Evolutionary conservation across 805 yeast genomes (phyloP).

Genomic region (Saccharomycopsis sp.): DNA sequence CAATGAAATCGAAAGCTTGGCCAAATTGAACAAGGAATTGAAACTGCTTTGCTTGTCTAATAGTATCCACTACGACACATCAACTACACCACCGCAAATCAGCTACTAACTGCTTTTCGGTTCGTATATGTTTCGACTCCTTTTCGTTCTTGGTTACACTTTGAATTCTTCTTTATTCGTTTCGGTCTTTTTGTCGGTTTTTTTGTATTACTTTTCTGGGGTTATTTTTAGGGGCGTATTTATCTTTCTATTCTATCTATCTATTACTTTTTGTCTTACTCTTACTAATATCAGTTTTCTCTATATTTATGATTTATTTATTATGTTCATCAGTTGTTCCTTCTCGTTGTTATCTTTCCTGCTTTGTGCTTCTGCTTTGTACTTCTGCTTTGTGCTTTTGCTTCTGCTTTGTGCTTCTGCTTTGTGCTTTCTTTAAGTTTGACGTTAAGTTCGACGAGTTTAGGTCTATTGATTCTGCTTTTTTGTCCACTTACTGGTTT

Average conservation of each 20-base stretch:
- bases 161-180: neutral
- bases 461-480: too few relatives aligned
- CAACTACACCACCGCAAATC: neutral
- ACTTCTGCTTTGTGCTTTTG: too few relatives aligned
- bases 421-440: too few relatives aligned
- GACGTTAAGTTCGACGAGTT: too few relatives aligned
- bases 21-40: constrained; percentile 22
- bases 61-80: neutral
- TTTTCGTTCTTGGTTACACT: neutral
- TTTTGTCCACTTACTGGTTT: too few relatives aligned
- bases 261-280: too few relatives aligned
- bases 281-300: neutral
- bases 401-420: too few relatives aligned
- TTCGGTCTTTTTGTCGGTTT: neutral
- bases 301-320: neutral
- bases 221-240: neutral
- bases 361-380: too few relatives aligned
- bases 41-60: constrained; percentile 7
- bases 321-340: too few relatives aligned
- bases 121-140: neutral
- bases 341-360: too few relatives aligned
- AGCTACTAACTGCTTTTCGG: neutral
- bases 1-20: constrained; percentile 26
- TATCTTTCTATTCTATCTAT: neutral
- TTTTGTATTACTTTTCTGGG: neutral